Evolutionary conservation across 2,329 filamentous ascomycete species (phyloP).

Genomic region (Clarireedia hainanense): DNA sequence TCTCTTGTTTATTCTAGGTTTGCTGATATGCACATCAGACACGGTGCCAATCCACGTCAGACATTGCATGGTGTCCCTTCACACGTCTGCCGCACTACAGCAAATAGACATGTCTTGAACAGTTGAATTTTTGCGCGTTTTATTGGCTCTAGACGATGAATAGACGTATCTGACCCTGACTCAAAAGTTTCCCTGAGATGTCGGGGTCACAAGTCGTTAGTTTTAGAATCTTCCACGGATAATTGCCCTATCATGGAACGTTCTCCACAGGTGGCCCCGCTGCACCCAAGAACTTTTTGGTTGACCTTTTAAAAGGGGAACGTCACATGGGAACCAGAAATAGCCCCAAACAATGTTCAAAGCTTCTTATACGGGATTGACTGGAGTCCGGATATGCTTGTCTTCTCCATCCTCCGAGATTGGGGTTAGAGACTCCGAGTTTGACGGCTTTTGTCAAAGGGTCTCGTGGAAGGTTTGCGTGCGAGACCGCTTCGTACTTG

Average conservation of each 20-base stretch:
- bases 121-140: neutral
- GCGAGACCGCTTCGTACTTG: no score
- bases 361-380: no score
- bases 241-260: neutral
- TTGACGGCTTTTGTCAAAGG: no score
- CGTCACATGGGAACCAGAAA: neutral
- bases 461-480: no score
- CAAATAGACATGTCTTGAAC: no score
- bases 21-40: neutral
- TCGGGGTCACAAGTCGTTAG: neutral
- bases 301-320: neutral
- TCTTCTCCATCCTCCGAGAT: no score
- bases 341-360: no score
- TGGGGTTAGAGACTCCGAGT: no score
- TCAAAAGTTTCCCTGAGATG: neutral
- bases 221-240: neutral
- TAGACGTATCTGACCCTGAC: neutral
- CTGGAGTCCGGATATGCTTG: no score
- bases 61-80: neutral
- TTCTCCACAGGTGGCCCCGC: neutral
- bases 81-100: no score
- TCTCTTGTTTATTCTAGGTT: neutral
- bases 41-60: neutral
- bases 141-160: neutral
- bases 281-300: neutral